Percentiles rank a stretch among this genome's conserved stretches.
These are phyloP conservation scores for Apiotrichum sp. DNA, from an alignment of 1,284 basidiomycete species.

Conservation along the genomic window DNA sequence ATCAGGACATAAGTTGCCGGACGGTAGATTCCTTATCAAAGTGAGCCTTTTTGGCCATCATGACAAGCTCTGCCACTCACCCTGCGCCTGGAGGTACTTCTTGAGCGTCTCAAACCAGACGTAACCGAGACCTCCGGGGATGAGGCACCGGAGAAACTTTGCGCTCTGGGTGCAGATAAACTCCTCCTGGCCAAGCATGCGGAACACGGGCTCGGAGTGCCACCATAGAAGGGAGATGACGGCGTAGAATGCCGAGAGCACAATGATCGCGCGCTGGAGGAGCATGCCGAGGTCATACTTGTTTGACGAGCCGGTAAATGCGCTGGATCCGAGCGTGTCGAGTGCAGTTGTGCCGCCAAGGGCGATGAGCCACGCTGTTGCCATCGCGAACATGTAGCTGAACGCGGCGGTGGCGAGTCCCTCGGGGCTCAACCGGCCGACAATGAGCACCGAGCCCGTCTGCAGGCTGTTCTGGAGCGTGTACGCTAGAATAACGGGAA, in stretches of 20 bases:
- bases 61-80: background rate
- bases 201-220: conserved; percentile 5
- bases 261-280: conserved; percentile 4
- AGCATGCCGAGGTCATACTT: conserved; percentile 7
- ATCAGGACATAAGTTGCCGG: conserved; percentile 1
- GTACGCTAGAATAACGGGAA: conserved; percentile 2
- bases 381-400: conserved; percentile 7
- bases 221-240: background rate
- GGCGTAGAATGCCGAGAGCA: background rate
- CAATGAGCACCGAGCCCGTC: conserved; percentile 7
- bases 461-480: conserved; percentile 3
- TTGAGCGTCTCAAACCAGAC: conserved; percentile 6
- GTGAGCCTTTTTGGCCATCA: background rate
- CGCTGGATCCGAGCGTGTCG: background rate
- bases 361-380: conserved; percentile 4
- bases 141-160: background rate
- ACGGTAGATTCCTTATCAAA: conserved; percentile 3
- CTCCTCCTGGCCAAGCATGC: conserved; percentile 1
- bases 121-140: conserved; percentile 2
- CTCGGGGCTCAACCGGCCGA: conserved; percentile 3
- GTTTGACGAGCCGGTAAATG: conserved; percentile 3
- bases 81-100: conserved; percentile 5
- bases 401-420: conserved; percentile 1
- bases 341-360: conserved; percentile 5
- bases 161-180: conserved; percentile 4